Evolutionary conservation across 495 filamentous ascomycete species (phyloP).

Genomic region (Clohesyomyces aquaticus): DNA sequence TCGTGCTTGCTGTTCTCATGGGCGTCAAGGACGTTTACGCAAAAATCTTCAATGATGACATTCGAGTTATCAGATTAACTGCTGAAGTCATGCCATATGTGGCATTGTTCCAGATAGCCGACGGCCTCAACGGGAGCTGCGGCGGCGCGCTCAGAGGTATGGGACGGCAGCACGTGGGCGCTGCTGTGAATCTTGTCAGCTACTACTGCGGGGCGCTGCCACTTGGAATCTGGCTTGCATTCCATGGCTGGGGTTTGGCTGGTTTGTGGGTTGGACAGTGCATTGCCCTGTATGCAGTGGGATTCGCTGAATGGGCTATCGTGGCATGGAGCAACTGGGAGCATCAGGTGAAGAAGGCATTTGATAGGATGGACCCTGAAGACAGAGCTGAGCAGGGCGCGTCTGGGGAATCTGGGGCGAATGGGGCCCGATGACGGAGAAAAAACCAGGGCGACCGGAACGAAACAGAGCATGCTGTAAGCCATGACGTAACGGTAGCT

Average conservation of each 20-base stretch:
- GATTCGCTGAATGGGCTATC: slow-evolving; percentile 76
- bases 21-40: slow-evolving; percentile 76
- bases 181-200: slow-evolving; percentile 83
- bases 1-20: slow-evolving; percentile 76
- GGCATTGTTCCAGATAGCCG: slow-evolving; percentile 92
- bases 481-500: neutral
- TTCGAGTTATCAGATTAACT: slow-evolving; percentile 72
- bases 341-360: slow-evolving; percentile 72
- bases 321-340: slow-evolving; percentile 82
- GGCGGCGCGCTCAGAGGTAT: slow-evolving; percentile 82
- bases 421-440: slow-evolving; percentile 8
- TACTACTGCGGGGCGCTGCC: slow-evolving; percentile 89
- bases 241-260: slow-evolving; percentile 83
- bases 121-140: slow-evolving; percentile 84
- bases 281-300: slow-evolving; percentile 84
- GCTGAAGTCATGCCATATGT: slow-evolving; percentile 85
- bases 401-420: slow-evolving; percentile 15
- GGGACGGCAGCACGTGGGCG: slow-evolving; percentile 88
- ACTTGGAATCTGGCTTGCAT: slow-evolving; percentile 82
- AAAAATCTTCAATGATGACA: slow-evolving; percentile 81
- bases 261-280: slow-evolving; percentile 91
- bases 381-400: slow-evolving; percentile 53
- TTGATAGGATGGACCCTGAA: slow-evolving; percentile 72
- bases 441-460: neutral
- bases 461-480: neutral